phyloP scores from a whole-genome alignment of 768 basidiomycete genomes.

The Leccinum longicurvipes region DNA sequence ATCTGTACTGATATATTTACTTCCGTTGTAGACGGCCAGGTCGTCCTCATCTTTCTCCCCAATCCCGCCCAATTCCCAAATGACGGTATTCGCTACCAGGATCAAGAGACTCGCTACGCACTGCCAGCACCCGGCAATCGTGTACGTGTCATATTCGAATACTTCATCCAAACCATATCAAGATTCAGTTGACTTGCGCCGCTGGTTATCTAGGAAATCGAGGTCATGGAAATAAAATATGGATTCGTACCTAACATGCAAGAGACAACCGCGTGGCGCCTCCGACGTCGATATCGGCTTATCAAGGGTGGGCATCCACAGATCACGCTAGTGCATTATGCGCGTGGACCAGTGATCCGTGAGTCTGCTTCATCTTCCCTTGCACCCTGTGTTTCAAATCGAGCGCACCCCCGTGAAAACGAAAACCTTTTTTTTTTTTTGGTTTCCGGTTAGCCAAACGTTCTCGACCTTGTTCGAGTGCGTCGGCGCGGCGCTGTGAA shows the following conservation, averaged over 20 bases:
- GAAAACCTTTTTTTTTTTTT: not conserved
- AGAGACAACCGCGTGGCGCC: slow-evolving; percentile 63
- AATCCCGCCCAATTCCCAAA: slow-evolving; percentile 59
- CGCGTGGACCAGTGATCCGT: slow-evolving; percentile 62
- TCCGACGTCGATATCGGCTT: slow-evolving; percentile 70
- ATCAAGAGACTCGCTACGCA: slow-evolving; percentile 60
- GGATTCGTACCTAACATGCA: slow-evolving; percentile 70
- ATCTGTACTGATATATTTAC: not conserved
- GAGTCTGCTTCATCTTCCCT: slow-evolving; percentile 31
- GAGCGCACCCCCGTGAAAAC: not conserved
- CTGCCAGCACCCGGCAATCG: slow-evolving; percentile 48
- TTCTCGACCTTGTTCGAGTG: not conserved
- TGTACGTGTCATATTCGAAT: slow-evolving; percentile 39
- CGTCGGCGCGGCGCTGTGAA: not conserved
- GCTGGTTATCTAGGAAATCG: slow-evolving; percentile 56
- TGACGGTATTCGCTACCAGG: slow-evolving; percentile 77
- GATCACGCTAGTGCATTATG: slow-evolving; percentile 75
- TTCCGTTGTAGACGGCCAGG: slow-evolving; percentile 52
- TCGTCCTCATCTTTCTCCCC: slow-evolving; percentile 64
- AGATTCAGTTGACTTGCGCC: not conserved
- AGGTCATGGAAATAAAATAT: slow-evolving; percentile 67
- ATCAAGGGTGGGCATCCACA: slow-evolving; percentile 69
- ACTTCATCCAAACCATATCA: not conserved
- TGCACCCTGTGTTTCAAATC: slow-evolving; percentile 20
- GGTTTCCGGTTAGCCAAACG: not conserved